Evolutionary conservation across 345 rosid species (phyloP).

Genomic region (Citrus trifoliata): DNA sequence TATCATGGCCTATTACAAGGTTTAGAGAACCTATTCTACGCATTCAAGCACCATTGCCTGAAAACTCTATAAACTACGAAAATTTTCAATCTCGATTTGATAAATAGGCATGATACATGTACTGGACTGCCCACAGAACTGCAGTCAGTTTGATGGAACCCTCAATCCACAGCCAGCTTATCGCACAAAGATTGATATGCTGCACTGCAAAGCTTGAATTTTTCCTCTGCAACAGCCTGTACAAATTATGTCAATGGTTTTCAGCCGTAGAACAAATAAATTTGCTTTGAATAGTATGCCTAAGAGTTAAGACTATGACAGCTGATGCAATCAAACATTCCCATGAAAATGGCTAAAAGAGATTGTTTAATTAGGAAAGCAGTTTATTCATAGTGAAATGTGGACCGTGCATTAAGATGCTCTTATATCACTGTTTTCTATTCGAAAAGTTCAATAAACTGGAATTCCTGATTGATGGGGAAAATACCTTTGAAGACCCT

Average conservation of each 20-base stretch:
- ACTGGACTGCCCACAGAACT: neutral
- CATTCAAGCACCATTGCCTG: conserved; percentile 4
- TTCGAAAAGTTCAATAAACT: neutral
- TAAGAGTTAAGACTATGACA: neutral
- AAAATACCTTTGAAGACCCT: conserved; percentile 69
- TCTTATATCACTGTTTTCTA: neutral
- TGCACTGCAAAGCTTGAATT: conserved; percentile 78
- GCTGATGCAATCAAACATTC: neutral
- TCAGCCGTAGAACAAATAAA: neutral
- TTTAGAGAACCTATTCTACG: neutral
- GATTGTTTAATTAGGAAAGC: neutral
- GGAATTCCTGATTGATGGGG: neutral
- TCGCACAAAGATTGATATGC: conserved; percentile 76
- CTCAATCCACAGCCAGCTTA: conserved; percentile 52
- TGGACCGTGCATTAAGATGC: neutral
- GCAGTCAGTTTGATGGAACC: neutral
- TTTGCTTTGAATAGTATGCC: neutral
- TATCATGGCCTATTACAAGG: neutral
- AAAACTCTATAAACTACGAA: neutral
- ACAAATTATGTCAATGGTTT: neutral
- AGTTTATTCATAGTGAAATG: neutral
- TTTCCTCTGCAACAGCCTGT: conserved; percentile 76
- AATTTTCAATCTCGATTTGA: neutral
- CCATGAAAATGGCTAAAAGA: neutral
- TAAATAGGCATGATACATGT: neutral